Conservation (phyloP, 345 rosid species). For the Murraya paniculata region DNA sequence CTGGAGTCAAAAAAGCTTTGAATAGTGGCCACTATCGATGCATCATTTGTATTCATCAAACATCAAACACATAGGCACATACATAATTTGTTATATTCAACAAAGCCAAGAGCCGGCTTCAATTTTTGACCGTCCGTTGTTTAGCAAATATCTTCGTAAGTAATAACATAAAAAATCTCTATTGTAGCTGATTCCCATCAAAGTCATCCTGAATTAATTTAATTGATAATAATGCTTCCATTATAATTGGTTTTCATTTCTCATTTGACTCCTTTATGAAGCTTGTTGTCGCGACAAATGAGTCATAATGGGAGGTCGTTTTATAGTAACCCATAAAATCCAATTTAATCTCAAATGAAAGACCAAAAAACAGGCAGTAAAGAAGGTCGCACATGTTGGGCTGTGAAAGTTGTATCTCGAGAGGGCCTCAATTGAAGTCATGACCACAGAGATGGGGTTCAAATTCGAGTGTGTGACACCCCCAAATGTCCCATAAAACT, state of each 20-base stretch:
- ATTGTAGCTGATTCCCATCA: neutral
- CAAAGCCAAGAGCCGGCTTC: slow-evolving; percentile 9
- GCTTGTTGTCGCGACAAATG: neutral
- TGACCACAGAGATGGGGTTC: neutral
- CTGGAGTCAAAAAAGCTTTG: slow-evolving; percentile 12
- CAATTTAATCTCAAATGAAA: neutral
- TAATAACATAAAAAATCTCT: neutral
- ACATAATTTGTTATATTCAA: neutral
- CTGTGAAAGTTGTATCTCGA: neutral
- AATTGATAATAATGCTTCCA: neutral
- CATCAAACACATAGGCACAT: neutral
- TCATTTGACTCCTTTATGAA: neutral
- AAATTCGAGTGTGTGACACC: neutral
- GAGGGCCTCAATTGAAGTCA: neutral
- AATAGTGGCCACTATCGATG: slow-evolving; percentile 7
- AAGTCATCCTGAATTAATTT: neutral
- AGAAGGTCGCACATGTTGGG: neutral
- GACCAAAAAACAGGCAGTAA: neutral
- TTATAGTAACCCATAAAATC: neutral
- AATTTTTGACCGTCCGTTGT: neutral
- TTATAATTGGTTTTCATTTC: neutral
- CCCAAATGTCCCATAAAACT: neutral
- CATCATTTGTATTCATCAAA: neutral
- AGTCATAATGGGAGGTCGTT: neutral
- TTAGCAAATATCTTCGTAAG: neutral